Base-by-base conservation (phyloP, 2,329 filamentous ascomycete genomes). In the Dactylellina parvicollis region DNA sequence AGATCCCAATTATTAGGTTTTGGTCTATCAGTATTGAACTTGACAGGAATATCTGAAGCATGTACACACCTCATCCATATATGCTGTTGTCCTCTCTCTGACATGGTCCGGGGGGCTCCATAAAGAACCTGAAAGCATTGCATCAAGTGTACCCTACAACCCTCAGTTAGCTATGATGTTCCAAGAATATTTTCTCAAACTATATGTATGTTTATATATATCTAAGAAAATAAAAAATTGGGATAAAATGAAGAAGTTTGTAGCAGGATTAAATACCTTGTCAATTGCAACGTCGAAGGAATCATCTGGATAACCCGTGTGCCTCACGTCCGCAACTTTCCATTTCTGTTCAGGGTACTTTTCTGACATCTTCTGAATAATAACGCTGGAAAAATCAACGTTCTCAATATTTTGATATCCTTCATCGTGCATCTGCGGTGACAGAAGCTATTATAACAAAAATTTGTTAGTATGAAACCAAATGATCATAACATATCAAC, bases 81-180 rank as follows among this genome's bases (percentile, higher is more conserved):
- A 76, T 28, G 49, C 66, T 28, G 56, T 72, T 28, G 75, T 76
- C 14, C 75, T 75, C 42, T 75, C 69, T 30, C 40, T 76, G 42
- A 76, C 75, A 16, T 70, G 59, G 9, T 76, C 75, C 32, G 75
- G 75, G 26, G 75, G 73, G 47, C 66, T 57, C 75, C 75, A 76
- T 36, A 76, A 56, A 24, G 75, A 76, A 10, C 75, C 75, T 5
- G 72, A 76, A 24, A 76, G 69, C 75, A 76, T 76, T 14, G 75
- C 75, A 8, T 76, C 75, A 26, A 76, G 75, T 14, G 75, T 76
- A 14, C 75, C 75, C 75, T 66, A 26, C 22, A 30, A 32, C 5
- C 5, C 30, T 32, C 12, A 32, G 5, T 32, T n/a, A n/a, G n/a
- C n/a, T n/a, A n/a, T n/a, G n/a, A n/a, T n/a, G n/a, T n/a, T n/a